These are phyloP conservation scores for Microdochium nivale DNA, from an alignment of 2,329 filamentous ascomycete genomes.

Conservation along the genomic window DNA sequence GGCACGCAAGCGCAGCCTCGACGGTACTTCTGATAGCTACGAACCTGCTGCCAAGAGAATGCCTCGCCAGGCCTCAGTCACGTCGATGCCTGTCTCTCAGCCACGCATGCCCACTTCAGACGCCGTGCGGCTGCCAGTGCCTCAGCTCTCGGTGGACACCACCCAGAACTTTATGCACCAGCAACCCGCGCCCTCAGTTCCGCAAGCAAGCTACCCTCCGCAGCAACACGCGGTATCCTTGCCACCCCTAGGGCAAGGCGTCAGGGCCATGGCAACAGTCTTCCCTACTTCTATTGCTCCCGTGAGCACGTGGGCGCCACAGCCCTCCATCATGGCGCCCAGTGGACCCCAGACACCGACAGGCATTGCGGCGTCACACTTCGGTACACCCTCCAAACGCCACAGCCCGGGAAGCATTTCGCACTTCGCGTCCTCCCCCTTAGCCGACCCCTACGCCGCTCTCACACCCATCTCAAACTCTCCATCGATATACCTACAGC, in stretches of 20 bases:
- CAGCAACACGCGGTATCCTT: constrained; percentile 44
- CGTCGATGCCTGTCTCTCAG: constrained; percentile 12
- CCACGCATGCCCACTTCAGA: constrained; percentile 16
- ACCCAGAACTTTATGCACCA: constrained; percentile 18
- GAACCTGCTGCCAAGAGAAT: constrained; percentile 49
- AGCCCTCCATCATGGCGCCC: constrained; percentile 19
- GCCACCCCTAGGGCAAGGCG: constrained; percentile 50
- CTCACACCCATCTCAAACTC: constrained; percentile 68
- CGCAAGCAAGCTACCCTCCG: constrained; percentile 4
- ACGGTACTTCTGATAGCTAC: constrained; percentile 31
- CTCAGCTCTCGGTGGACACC: constrained; percentile 61
- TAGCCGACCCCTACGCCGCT: constrained; percentile 53
- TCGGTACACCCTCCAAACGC: constrained; percentile 43
- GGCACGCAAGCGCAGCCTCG: constrained; percentile 41
- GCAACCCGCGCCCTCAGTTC: constrained; percentile 1
- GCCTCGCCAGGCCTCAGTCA: constrained; percentile 19
- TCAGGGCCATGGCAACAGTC: constrained; percentile 68
- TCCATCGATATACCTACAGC: constrained; percentile 77
- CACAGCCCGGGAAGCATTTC: constrained; percentile 42
- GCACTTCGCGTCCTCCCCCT: constrained; percentile 57
- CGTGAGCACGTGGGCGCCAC: constrained; percentile 21
- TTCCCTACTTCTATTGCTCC: constrained; percentile 46
- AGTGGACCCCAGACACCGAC: constrained; percentile 23
- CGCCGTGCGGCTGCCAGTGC: constrained; percentile 52
- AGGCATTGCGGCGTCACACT: constrained; percentile 22